Percentiles rank a stretch among this genome's conserved stretches.
These are phyloP conservation scores for Oenanthe javanica DNA, from an alignment of 140 eudicot genomes.

Conservation along the genomic window DNA sequence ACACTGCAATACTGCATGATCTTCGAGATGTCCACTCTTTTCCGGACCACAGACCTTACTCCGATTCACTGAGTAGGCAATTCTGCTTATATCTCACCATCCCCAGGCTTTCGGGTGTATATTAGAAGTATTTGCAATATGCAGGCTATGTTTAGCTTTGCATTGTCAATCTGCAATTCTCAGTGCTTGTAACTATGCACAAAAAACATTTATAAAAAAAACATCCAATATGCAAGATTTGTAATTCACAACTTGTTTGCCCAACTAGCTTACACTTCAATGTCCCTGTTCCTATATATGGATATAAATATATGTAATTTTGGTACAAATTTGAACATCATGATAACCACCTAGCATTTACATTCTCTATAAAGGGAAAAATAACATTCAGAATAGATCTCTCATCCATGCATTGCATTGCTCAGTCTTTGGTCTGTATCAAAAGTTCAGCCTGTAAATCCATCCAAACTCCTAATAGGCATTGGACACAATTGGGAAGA, in stretches of 20 bases:
- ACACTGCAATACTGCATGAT: background rate
- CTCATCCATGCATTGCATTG: constrained; percentile 6
- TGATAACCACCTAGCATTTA: background rate
- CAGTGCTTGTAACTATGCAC: background rate
- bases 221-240: background rate
- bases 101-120: too few relatives aligned
- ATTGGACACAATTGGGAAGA: background rate
- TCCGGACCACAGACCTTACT: too few relatives aligned
- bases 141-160: background rate
- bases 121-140: too few relatives aligned
- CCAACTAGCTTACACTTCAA: background rate
- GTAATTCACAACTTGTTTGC: background rate
- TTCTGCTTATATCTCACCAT: too few relatives aligned
- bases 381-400: background rate
- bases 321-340: background rate
- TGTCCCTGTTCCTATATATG: background rate
- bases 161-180: background rate
- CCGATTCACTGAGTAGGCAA: background rate
- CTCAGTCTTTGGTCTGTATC: background rate
- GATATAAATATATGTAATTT: background rate
- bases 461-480: background rate
- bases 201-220: background rate
- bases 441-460: background rate
- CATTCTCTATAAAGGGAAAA: background rate
- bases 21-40: background rate